Evolutionary conservation across 768 basidiomycete species (phyloP), one percentile per base, ranked within the genome.

Genomic region (Termitomyces eurrhizus): DNA sequence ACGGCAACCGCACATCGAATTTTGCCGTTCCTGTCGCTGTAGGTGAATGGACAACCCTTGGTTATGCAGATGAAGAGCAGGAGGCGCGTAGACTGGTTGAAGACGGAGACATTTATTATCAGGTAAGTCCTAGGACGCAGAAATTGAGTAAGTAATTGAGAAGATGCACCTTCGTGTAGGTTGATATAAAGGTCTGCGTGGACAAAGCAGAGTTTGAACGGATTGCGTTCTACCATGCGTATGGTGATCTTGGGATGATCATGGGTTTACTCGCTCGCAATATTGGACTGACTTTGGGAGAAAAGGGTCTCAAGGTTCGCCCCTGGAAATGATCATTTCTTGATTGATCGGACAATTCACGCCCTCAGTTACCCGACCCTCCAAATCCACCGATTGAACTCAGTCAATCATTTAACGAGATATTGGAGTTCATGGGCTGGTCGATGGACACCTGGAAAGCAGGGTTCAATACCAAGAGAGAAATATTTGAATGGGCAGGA

Each of bases 201-300:
- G 78, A 83, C 68, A 70, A 72, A 65, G 77, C 73, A 21, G 83
- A 83, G 65, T 83, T 73, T 70, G 76, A 84, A 26, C 75, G 83
- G 24, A 70, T 82, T 16, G 67, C 77, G 26, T 82, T 88, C 70
- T 82, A 82, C 65, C 78, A 84, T 59, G 80, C 83, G 1, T 90
- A 89, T 65, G 89, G 89, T 9, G 89, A 90, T 65, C 75, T 90
- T 18, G 86, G 85, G 0, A 88, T 89, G 82, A 87, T 90, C 16
- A 70, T 90, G 52, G 81, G 84, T 11, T 69, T 86, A 14, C 69
- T 90, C 18, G 80, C 77, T 9, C 77, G 78, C 44, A 81, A 81
- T 56, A 72, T 72, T 51, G 84, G 87, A 3, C 64, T 90, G 3
- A 66, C 71, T 2, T 68, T 87, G 0, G 82, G 83, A 6, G 72